Evolutionary conservation across 441 rosid species (phyloP).

Genomic region (Bocquillonia castaneifolia): DNA sequence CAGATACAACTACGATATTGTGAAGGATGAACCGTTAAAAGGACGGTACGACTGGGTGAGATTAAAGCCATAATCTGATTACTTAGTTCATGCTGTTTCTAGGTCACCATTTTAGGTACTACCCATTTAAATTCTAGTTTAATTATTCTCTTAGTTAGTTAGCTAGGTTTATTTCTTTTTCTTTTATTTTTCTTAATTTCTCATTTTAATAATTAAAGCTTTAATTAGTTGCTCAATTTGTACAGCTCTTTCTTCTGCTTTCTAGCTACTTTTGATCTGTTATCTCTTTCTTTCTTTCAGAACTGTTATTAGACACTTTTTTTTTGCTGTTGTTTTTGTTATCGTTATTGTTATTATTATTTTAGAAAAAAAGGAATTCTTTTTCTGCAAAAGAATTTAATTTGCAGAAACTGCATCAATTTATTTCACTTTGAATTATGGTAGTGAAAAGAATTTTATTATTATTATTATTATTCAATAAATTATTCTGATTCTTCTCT

Average conservation of each 20-base stretch:
- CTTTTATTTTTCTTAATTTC: background rate
- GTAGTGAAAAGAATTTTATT: constrained; percentile 4
- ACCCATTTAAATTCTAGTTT: too few species aligned
- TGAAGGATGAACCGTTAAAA: constrained; percentile 64
- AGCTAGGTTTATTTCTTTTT: too few species aligned
- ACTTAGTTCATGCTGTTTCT: too few species aligned
- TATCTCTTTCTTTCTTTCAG: background rate
- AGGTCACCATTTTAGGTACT: too few species aligned
- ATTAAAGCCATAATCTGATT: constrained; percentile 25
- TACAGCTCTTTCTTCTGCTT: constrained; percentile 26
- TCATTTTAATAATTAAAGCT: too few species aligned
- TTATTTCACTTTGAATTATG: constrained; percentile 6
- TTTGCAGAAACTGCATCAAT: background rate
- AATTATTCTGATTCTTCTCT: background rate
- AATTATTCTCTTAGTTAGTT: too few species aligned
- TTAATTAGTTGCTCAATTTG: constrained; percentile 19
- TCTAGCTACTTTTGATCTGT: background rate
- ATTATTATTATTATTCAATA: background rate
- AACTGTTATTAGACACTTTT: constrained; percentile 10
- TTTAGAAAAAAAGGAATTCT: background rate
- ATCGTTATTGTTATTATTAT: background rate
- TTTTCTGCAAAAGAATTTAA: constrained; percentile 9
- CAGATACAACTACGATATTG: constrained; percentile 81
- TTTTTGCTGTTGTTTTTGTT: background rate
- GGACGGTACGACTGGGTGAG: constrained; percentile 81